Evolutionary conservation across 345 rosid genomes (phyloP).

Genomic region (Brassica nigra): DNA sequence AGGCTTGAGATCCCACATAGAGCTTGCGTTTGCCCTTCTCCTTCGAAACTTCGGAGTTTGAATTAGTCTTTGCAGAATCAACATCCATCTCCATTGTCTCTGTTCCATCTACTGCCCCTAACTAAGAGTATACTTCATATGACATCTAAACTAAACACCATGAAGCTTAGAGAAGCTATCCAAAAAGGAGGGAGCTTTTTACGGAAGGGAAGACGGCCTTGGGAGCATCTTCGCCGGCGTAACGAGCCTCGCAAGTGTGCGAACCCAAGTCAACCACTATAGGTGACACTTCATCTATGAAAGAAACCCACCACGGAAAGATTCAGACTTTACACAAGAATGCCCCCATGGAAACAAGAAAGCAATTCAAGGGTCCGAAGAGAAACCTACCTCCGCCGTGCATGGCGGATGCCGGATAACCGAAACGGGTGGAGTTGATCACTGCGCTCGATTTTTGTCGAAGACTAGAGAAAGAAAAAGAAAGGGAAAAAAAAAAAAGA

Average conservation of each 20-base stretch:
- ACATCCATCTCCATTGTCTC: conserved; percentile 64
- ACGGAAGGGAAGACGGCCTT: conserved; percentile 98
- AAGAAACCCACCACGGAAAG: conserved; percentile 27
- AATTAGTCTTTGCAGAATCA: conserved; percentile 45
- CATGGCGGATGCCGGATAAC: conserved; percentile 50
- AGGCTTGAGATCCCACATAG: conserved; percentile 78
- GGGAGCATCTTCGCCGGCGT: conserved; percentile 99
- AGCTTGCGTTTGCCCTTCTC: conserved; percentile 63
- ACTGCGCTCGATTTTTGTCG: no score
- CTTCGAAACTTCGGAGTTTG: conserved; percentile 45
- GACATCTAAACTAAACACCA: no score
- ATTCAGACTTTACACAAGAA: background rate
- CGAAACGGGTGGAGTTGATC: no score
- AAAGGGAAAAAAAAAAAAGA: no score
- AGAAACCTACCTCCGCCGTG: conserved; percentile 84
- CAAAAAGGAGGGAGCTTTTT: conserved; percentile 39
- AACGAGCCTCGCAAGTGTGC: conserved; percentile 98
- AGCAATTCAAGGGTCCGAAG: background rate
- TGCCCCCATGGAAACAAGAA: no score
- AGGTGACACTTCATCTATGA: conserved; percentile 94
- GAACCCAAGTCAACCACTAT: conserved; percentile 93
- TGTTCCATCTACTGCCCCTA: no score
- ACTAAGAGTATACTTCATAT: no score
- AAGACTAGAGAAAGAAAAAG: no score
- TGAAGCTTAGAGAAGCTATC: no score